These are phyloP conservation scores for Pilobolus umbonatus DNA, from an alignment of 192 early-diverging fungal genomes.

Conservation along the genomic window DNA sequence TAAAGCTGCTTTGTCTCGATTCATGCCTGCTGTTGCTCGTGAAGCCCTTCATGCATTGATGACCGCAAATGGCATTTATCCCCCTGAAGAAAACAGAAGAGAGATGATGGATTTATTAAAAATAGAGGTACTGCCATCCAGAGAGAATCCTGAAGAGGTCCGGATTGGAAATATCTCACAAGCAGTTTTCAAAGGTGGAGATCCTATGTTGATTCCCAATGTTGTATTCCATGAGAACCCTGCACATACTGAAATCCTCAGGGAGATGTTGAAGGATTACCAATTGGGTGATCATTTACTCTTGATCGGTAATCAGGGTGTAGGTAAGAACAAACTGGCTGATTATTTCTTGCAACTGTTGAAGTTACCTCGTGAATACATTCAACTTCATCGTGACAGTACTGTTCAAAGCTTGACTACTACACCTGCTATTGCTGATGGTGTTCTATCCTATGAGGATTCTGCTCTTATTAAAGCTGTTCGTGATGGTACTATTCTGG, in stretches of 20 bases:
- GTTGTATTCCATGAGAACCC: conserved; percentile 74
- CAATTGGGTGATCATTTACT: conserved; percentile 75
- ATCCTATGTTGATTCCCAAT: conserved; percentile 62
- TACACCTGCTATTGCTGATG: conserved; percentile 67
- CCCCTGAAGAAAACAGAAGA: conserved; percentile 25
- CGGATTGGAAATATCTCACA: conserved; percentile 51
- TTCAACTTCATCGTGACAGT: conserved; percentile 75
- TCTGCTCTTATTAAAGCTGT: conserved; percentile 57
- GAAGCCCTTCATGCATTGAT: conserved; percentile 62
- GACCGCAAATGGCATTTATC: conserved; percentile 46
- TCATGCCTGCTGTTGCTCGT: conserved; percentile 63
- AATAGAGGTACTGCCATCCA: conserved; percentile 49
- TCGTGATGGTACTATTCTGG: conserved; percentile 50
- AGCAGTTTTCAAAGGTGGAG: conserved; percentile 42
- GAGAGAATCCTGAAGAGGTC: conserved; percentile 42
- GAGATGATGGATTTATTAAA: conserved; percentile 34
- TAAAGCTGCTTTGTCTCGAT: conserved; percentile 63
- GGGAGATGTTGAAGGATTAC: conserved; percentile 77
- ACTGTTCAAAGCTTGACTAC: conserved; percentile 74
- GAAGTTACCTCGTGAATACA: conserved; percentile 67
- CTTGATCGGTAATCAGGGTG: conserved; percentile 80
- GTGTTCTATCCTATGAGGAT: conserved; percentile 66
- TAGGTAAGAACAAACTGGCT: conserved; percentile 58
- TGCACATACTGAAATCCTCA: conserved; percentile 62
- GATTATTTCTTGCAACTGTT: conserved; percentile 72